Evolutionary conservation across 805 yeast genomes (phyloP), one percentile per base, ranked within the genome.

Genomic region (Wickerhamomyces alni): DNA sequence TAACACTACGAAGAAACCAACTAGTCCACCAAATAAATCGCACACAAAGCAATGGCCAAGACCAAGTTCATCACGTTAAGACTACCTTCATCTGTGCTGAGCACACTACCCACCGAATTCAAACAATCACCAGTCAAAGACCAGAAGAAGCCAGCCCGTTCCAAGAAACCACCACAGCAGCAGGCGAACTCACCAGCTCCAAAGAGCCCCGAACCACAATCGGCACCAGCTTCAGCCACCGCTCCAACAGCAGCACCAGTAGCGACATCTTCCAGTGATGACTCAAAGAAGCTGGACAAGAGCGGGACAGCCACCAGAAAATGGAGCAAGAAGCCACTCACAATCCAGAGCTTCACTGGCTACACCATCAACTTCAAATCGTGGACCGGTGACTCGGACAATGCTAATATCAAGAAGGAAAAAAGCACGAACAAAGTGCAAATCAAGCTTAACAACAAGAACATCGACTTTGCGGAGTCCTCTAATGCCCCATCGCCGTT

Each of bases 321-420:
- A 40, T 74, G 80, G 80, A 44, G 40, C 9, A 64, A 65, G 43
- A 52, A 56, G 34, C 66, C 67, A 1, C 38, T 71, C 9, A 53
- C 54, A 11, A 50, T 74, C 29, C 65, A 62, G 41, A 62, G 69
- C 19, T 72, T 74, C 44, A 70, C 77, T 0, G 76, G 77, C 5
- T 64, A 59, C 42, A 55, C 51, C 18, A 65, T 65, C 46, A 45
- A 54, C 2, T 51, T 69, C 34, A 37, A 43, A 5, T 48, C 62
- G 12, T 72, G 75, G 77, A 48, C 50, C 8, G 72, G 72, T 28
- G 64, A 49, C 8, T 37, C 32, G 4, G 17, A 21, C 2, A 34
- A 22, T 9, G 33, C 28, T 4, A 28, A 19, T 16, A 38, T 16
- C 10, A 38, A 30, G 3, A 31, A 34, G 22, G 42, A 35, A 16